phyloP scores from a whole-genome alignment of 768 basidiomycete genomes.

The Lactarius deliciosus region DNA sequence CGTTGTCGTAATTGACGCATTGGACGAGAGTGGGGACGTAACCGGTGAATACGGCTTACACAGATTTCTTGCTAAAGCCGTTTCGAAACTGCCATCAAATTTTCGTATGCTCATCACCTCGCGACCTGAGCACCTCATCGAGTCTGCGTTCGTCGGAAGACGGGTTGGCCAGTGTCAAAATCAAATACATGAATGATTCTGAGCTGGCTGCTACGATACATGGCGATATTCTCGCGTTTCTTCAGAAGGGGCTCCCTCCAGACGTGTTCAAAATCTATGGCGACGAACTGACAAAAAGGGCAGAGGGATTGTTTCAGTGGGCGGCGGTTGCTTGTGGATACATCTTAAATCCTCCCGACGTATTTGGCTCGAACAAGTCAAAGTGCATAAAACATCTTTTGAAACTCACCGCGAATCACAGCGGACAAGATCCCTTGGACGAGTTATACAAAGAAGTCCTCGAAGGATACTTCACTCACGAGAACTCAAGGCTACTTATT shows the following conservation, averaged over 20 bases:
- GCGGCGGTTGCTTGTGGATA: neutral
- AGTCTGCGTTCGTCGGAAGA: neutral
- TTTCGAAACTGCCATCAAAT: neutral
- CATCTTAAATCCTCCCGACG: neutral
- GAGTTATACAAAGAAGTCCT: neutral
- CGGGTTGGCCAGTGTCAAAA: too few species aligned
- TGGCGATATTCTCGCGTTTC: neutral
- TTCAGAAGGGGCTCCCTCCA: neutral
- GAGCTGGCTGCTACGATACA: neutral
- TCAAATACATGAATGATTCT: neutral
- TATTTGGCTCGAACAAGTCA: neutral
- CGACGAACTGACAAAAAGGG: neutral
- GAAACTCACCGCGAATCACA: neutral
- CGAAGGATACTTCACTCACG: neutral
- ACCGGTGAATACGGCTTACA: neutral
- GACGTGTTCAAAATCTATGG: neutral
- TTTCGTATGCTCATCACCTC: neutral
- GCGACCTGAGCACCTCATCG: neutral
- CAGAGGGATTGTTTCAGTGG: slow-evolving; percentile 5
- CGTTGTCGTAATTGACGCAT: neutral
- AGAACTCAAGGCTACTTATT: neutral
- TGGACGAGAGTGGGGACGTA: neutral
- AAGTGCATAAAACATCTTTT: neutral
- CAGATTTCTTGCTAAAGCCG: neutral
- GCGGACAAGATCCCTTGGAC: neutral